A percentile compares a stretch with the other conserved stretches of the same genome.
Evolutionary conservation across 2,329 filamentous ascomycete genomes (phyloP).

Genomic region (Venturia effusa): DNA sequence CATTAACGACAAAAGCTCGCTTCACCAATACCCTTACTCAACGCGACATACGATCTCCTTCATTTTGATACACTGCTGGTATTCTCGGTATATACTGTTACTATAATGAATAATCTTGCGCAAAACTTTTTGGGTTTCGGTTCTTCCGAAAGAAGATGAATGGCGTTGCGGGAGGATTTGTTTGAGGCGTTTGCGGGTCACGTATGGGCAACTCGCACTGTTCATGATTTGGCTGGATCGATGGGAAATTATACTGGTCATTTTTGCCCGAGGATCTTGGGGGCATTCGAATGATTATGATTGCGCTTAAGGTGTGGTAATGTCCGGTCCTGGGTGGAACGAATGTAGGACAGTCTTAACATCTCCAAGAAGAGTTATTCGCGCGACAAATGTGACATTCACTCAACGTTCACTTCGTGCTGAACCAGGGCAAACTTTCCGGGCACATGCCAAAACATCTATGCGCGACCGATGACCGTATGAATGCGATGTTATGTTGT

Average conservation of each 20-base stretch:
- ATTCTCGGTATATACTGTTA: background rate
- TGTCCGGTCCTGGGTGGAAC: background rate
- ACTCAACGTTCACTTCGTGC: no score
- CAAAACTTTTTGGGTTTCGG: background rate
- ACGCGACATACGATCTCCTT: background rate
- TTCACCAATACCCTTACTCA: background rate
- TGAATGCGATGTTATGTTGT: no score
- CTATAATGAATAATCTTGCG: conserved; percentile 1
- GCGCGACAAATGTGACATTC: no score
- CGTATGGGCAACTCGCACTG: background rate
- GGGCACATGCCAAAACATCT: no score
- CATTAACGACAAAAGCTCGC: background rate
- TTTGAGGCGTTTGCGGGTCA: background rate
- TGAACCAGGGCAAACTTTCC: no score
- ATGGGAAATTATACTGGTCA: background rate
- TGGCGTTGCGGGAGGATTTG: background rate
- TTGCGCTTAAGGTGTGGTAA: background rate
- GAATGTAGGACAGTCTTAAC: background rate
- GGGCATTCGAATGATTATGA: background rate
- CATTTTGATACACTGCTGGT: background rate
- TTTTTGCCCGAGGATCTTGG: background rate
- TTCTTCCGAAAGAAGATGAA: background rate
- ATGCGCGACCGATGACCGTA: no score
- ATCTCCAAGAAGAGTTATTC: no score
- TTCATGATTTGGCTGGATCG: background rate